Conservation (phyloP, 495 filamentous ascomycete species). For the Aspergillus sclerotiicarbonarius region DNA sequence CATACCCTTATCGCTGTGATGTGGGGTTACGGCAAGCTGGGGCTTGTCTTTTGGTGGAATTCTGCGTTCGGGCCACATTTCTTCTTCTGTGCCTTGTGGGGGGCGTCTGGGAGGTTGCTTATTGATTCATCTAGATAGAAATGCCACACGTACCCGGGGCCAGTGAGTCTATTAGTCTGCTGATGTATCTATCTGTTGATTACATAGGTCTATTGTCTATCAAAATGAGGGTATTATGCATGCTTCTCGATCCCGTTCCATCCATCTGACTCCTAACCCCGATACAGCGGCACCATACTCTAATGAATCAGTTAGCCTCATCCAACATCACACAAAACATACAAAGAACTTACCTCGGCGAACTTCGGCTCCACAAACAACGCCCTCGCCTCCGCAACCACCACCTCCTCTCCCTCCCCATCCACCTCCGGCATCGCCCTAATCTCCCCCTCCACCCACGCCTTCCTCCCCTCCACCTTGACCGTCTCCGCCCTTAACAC, state of each 20-base stretch:
- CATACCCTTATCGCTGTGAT: conserved; percentile 9
- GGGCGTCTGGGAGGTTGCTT: conserved; percentile 17
- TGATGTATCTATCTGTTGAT: conserved; percentile 8
- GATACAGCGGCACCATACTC: conserved; percentile 43
- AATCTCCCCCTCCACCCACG: conserved; percentile 41
- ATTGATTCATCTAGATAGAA: conserved; percentile 40
- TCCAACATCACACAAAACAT: not conserved
- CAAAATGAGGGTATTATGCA: conserved; percentile 1
- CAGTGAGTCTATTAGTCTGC: not conserved
- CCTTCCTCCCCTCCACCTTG: conserved; percentile 41
- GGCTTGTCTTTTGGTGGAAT: conserved; percentile 1
- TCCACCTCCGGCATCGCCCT: conserved; percentile 23
- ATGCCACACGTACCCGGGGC: conserved; percentile 18
- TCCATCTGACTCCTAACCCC: conserved; percentile 15
- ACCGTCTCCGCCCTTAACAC: conserved; percentile 54
- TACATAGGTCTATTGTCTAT: conserved; percentile 9
- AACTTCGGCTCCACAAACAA: conserved; percentile 87
- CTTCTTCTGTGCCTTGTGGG: conserved; percentile 14
- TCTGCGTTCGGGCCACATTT: conserved; percentile 14
- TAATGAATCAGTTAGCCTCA: conserved; percentile 16
- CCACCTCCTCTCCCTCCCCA: conserved; percentile 41
- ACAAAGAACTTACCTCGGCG: conserved; percentile 58
- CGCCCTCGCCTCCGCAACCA: conserved; percentile 74
- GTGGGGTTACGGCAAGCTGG: not conserved
- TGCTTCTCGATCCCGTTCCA: not conserved